Evolutionary conservation across 306 rosid genomes (phyloP), one percentile per base, ranked within the genome.

Genomic region (Rubus parviflorus): DNA sequence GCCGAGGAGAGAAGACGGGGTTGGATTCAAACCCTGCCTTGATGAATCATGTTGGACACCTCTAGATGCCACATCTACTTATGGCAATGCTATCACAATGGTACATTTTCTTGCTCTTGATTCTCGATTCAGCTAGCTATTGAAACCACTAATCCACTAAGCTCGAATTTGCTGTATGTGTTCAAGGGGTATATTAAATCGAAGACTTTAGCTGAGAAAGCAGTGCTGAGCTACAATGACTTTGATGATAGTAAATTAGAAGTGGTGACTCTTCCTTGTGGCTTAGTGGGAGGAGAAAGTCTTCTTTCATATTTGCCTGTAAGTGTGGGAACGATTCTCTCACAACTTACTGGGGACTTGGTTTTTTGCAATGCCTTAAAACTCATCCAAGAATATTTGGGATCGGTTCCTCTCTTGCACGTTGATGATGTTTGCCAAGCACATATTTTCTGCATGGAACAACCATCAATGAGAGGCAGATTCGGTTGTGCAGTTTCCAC

Each of bases 11-110:
- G 81, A 78, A 1, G 89, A 85, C 16, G 91, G 75, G 5, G 69
- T 8, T 67, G 75, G 70, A 42, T 82, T 68, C 61, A 78, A 79
- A 53, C 67, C 79, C 25, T 76, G 19, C 73, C 38, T 87, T 8
- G 91, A 87, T 54, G 88, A 89, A 77, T 82, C 88, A 42, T 85
- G 91, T 65, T 82, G 90, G 91, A 87, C 90, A 0, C 84, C 87
- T 22, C 83, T 81, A 9, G 58, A 73, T 70, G 54, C 61, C 49
- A 30, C 88, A 7, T n/a, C 67, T 47, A 15, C 72, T 16, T 23
- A 68, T 80, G 0, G 3, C 5, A 42, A 13, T 41, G 70, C 57
- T 12, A 15, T 6, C n/a, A 3, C 1, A 1, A 13, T 12, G 86
- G 89, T 83, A 35, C 30, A 41, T 43, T 43, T 17, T 54, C 40